Evolutionary conservation across 805 yeast species (phyloP).

Genomic region (Candida parachauliodes): DNA sequence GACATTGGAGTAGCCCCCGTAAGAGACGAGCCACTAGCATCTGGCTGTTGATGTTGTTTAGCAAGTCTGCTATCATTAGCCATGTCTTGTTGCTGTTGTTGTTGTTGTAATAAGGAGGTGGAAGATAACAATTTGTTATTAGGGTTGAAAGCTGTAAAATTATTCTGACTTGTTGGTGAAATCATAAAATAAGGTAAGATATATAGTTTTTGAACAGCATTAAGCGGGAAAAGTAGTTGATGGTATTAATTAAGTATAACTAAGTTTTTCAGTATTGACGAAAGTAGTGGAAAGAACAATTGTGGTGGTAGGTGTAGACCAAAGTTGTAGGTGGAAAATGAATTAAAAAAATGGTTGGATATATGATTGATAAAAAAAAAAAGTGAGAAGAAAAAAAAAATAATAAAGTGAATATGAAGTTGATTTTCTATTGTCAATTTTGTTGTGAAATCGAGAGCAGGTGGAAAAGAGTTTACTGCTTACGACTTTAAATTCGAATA

Average conservation of each 20-base stretch:
- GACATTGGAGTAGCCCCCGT: background rate
- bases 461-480: too few species aligned
- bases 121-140: background rate
- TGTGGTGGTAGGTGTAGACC: background rate
- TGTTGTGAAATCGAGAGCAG: too few species aligned
- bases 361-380: background rate
- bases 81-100: too few species aligned
- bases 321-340: background rate
- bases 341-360: background rate
- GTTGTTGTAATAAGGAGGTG: too few species aligned
- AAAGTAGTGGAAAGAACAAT: too few species aligned
- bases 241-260: too few species aligned
- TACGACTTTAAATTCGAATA: too few species aligned
- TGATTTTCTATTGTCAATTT: background rate
- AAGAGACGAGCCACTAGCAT: background rate
- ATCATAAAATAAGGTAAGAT: constrained; percentile 5
- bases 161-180: constrained; percentile 7
- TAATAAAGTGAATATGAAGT: too few species aligned
- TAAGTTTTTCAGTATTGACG: too few species aligned
- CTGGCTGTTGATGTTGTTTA: background rate
- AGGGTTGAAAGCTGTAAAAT: background rate
- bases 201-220: too few species aligned
- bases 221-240: too few species aligned
- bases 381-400: background rate
- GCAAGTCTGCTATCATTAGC: background rate